A percentile compares a stretch with the other conserved stretches of the same genome.
Evolutionary conservation across 768 basidiomycete genomes (phyloP).

Genomic region (Tephrocybe sp.): DNA sequence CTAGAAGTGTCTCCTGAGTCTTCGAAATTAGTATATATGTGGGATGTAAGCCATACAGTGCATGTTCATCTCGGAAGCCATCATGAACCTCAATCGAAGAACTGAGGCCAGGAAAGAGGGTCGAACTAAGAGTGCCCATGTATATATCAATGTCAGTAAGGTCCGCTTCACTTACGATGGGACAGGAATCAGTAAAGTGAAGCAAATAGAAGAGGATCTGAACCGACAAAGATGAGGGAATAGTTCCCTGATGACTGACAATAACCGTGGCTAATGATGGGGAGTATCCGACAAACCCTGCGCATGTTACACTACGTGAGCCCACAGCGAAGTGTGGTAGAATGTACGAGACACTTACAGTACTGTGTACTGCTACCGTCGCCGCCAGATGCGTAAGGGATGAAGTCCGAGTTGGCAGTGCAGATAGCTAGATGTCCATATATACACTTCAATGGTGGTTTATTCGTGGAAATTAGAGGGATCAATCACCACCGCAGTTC

Average conservation of each 20-base stretch:
- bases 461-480: neutral
- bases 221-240: slow-evolving; percentile 32
- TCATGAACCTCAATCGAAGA: slow-evolving; percentile 20
- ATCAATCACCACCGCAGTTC: slow-evolving; percentile 38
- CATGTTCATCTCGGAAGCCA: slow-evolving; percentile 21
- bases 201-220: neutral
- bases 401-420: slow-evolving; percentile 42
- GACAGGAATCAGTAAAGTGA: neutral
- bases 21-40: no score
- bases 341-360: slow-evolving; percentile 23
- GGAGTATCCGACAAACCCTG: slow-evolving; percentile 27
- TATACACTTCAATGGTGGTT: neutral
- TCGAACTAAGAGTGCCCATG: slow-evolving; percentile 15
- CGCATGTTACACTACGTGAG: neutral
- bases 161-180: slow-evolving; percentile 23
- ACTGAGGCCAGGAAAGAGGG: slow-evolving; percentile 24
- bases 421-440: slow-evolving; percentile 41
- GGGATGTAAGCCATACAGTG: neutral
- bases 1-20: slow-evolving; percentile 11
- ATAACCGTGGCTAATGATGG: slow-evolving; percentile 33
- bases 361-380: slow-evolving; percentile 39
- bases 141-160: slow-evolving; percentile 21
- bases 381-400: slow-evolving; percentile 48
- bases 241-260: slow-evolving; percentile 43
- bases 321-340: no score